phyloP scores from a whole-genome alignment of 768 basidiomycete species.

The Panus rudis region DNA sequence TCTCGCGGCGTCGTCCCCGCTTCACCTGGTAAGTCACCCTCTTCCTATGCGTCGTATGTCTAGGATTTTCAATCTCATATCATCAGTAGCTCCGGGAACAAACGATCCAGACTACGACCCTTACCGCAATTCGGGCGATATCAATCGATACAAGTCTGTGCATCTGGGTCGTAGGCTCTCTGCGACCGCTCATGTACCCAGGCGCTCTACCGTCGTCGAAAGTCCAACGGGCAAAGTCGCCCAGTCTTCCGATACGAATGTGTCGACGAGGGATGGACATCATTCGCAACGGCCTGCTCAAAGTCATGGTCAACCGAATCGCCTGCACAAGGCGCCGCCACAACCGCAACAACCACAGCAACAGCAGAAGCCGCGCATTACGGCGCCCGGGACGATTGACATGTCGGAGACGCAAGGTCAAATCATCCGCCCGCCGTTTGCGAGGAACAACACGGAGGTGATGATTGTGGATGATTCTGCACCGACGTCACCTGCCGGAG shows the following conservation, averaged over 20 bases:
- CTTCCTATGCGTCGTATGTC: slow-evolving; percentile 10
- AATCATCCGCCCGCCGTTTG: slow-evolving; percentile 59
- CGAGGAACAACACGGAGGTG: slow-evolving; percentile 78
- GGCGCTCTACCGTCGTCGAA: slow-evolving; percentile 93
- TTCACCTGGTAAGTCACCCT: slow-evolving; percentile 51
- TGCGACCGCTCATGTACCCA: slow-evolving; percentile 85
- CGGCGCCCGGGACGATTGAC: slow-evolving; percentile 30
- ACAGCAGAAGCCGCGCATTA: slow-evolving; percentile 31
- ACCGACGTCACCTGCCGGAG: slow-evolving; percentile 62
- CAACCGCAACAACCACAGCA: slow-evolving; percentile 23
- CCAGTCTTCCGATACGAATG: slow-evolving; percentile 57
- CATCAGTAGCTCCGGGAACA: slow-evolving; percentile 9
- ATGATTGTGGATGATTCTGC: slow-evolving; percentile 82
- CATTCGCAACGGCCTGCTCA: slow-evolving; percentile 22
- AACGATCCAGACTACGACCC: slow-evolving; percentile 52
- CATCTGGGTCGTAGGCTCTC: slow-evolving; percentile 94
- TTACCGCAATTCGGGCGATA: slow-evolving; percentile 82
- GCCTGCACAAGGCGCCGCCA: slow-evolving; percentile 12
- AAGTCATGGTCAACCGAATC: slow-evolving; percentile 20
- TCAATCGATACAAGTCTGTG: slow-evolving; percentile 91
- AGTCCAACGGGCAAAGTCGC: slow-evolving; percentile 86
- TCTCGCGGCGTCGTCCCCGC: slow-evolving; percentile 87
- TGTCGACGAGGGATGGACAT: too few relatives aligned
- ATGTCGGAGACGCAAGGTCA: slow-evolving; percentile 41
- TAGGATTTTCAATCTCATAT: slow-evolving; percentile 13